phyloP scores from a whole-genome alignment of 2,329 filamentous ascomycete genomes.

The Fusarium abutilonis region DNA sequence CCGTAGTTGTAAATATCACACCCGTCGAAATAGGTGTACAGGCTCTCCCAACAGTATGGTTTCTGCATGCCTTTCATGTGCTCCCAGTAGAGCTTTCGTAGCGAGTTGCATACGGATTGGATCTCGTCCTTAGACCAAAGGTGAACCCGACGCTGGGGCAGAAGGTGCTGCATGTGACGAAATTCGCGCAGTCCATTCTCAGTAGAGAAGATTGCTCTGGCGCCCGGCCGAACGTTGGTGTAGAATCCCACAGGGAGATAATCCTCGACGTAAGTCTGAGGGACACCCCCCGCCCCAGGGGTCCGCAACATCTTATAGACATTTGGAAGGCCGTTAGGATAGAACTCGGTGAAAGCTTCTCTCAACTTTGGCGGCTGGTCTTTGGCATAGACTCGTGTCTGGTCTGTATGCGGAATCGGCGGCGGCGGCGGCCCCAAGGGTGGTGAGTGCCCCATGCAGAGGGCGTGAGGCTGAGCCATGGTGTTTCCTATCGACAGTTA shows the following conservation, averaged over 20 bases:
- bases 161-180: slow-evolving; percentile 44
- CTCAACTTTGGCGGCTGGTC: slow-evolving; percentile 41
- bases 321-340: slow-evolving; percentile 51
- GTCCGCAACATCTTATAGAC: slow-evolving; percentile 50
- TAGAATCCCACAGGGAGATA: slow-evolving; percentile 53
- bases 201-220: slow-evolving; percentile 55
- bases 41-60: slow-evolving; percentile 51
- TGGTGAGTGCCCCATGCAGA: slow-evolving; percentile 13
- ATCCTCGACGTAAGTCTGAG: slow-evolving; percentile 50
- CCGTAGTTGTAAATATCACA: slow-evolving; percentile 59
- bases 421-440: slow-evolving; percentile 27
- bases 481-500: slow-evolving; percentile 8
- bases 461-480: slow-evolving; percentile 30
- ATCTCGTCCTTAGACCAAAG: slow-evolving; percentile 55
- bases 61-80: slow-evolving; percentile 49
- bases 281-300: slow-evolving; percentile 38
- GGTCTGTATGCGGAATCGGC: slow-evolving; percentile 24
- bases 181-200: slow-evolving; percentile 44
- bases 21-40: slow-evolving; percentile 61
- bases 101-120: slow-evolving; percentile 52
- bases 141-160: slow-evolving; percentile 44
- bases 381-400: slow-evolving; percentile 39
- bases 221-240: slow-evolving; percentile 45
- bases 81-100: slow-evolving; percentile 51
- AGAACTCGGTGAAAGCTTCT: slow-evolving; percentile 46